These are phyloP conservation scores for Russula emetica DNA, from an alignment of 768 basidiomycete genomes.

Conservation along the genomic window DNA sequence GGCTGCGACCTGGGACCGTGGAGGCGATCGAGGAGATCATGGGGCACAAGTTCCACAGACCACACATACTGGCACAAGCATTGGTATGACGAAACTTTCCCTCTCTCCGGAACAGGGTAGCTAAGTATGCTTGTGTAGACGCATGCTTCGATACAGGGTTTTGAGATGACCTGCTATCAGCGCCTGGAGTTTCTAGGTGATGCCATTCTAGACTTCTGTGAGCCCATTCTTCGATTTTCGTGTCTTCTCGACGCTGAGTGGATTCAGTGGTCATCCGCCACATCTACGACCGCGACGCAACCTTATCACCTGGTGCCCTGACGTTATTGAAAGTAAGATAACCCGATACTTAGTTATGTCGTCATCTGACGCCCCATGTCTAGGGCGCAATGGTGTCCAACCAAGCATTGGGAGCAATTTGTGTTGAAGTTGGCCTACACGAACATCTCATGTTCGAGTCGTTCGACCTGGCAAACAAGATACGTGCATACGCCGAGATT, in stretches of 20 bases:
- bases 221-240: conserved; percentile 31
- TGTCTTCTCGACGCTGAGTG: conserved; percentile 14
- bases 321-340: conserved; percentile 65
- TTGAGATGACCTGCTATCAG: conserved; percentile 59
- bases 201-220: conserved; percentile 79
- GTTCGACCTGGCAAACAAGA: conserved; percentile 44
- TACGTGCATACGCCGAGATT: conserved; percentile 50
- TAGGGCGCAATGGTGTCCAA: conserved; percentile 88
- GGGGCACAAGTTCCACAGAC: conserved; percentile 56
- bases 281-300: conserved; percentile 59
- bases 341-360: not conserved
- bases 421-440: conserved; percentile 63
- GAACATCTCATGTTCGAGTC: conserved; percentile 58
- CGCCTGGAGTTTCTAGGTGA: conserved; percentile 84
- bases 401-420: conserved; percentile 68
- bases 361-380: conserved; percentile 6
- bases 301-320: conserved; percentile 69
- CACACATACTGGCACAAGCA: conserved; percentile 65
- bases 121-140: conserved; percentile 44
- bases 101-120: not conserved
- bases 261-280: conserved; percentile 65
- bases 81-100: conserved; percentile 47
- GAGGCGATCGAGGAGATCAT: conserved; percentile 59
- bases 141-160: conserved; percentile 56
- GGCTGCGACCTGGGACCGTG: conserved; percentile 46